Conservation (phyloP, 1,284 basidiomycete genomes). For the Dichomitus squalens region DNA sequence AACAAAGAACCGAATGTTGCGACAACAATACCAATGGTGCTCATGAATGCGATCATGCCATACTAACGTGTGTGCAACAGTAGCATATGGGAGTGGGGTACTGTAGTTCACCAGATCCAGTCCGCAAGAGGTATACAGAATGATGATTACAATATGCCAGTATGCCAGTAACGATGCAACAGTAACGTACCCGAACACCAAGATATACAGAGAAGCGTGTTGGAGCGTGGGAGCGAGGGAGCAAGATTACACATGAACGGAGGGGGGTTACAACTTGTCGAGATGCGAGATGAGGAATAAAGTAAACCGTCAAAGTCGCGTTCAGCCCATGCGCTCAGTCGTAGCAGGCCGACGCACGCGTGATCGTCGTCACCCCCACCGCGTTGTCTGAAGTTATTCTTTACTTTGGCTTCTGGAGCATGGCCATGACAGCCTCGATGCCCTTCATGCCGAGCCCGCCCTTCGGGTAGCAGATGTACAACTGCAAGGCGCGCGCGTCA, state of each 20-base stretch:
- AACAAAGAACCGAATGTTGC: too few relatives aligned
- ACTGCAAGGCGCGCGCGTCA: constrained; percentile 16
- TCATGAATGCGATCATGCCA: too few relatives aligned
- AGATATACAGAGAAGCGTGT: neutral
- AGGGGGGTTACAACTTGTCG: too few relatives aligned
- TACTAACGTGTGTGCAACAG: too few relatives aligned
- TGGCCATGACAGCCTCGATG: constrained; percentile 41
- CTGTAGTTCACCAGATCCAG: too few relatives aligned
- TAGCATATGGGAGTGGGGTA: too few relatives aligned
- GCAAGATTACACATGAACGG: too few relatives aligned
- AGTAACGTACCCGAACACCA: neutral
- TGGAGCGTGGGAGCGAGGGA: too few relatives aligned
- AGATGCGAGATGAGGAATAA: neutral
- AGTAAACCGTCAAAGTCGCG: neutral
- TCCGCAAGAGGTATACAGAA: too few relatives aligned
- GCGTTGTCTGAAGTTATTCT: neutral
- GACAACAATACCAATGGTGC: too few relatives aligned
- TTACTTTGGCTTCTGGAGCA: constrained; percentile 38
- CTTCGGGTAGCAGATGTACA: constrained; percentile 36
- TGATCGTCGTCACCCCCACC: too few relatives aligned
- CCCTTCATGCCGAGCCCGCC: constrained; percentile 36
- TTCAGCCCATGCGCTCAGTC: too few relatives aligned
- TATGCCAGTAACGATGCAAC: neutral
- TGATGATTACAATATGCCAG: neutral
- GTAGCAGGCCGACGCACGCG: neutral